These are phyloP conservation scores for Rubroboletus satanas DNA, from an alignment of 768 basidiomycete species.

Conservation along the genomic window DNA sequence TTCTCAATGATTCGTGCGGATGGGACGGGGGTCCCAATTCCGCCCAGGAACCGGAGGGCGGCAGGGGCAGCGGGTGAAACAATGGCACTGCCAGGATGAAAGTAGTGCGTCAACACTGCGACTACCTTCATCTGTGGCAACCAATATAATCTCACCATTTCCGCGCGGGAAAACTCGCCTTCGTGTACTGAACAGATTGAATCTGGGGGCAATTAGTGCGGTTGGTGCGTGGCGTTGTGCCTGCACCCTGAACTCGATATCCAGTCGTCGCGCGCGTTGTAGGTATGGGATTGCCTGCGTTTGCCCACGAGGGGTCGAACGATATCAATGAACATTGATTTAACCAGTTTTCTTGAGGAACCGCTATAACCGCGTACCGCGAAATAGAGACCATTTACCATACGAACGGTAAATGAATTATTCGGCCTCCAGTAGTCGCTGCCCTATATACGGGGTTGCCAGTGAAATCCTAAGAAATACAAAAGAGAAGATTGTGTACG, in stretches of 20 bases:
- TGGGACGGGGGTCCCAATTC: background rate
- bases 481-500: background rate
- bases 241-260: background rate
- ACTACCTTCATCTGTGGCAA: background rate
- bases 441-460: background rate
- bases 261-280: background rate
- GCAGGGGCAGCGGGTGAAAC: background rate
- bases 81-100: background rate
- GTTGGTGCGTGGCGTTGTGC: background rate
- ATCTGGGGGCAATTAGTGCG: background rate
- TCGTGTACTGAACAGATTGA: background rate
- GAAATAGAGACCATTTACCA: background rate
- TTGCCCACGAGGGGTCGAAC: background rate
- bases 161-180: background rate
- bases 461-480: background rate
- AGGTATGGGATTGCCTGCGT: background rate
- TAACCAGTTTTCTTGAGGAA: background rate
- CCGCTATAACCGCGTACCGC: background rate
- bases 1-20: conserved; percentile 1
- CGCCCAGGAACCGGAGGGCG: background rate
- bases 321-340: background rate
- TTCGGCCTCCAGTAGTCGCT: background rate
- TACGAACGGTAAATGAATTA: background rate
- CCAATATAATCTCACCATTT: background rate
- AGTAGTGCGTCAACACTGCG: background rate